Evolutionary conservation across 352 stramenopile species (phyloP).

Genomic region (Halophytophthora batemanensis): DNA sequence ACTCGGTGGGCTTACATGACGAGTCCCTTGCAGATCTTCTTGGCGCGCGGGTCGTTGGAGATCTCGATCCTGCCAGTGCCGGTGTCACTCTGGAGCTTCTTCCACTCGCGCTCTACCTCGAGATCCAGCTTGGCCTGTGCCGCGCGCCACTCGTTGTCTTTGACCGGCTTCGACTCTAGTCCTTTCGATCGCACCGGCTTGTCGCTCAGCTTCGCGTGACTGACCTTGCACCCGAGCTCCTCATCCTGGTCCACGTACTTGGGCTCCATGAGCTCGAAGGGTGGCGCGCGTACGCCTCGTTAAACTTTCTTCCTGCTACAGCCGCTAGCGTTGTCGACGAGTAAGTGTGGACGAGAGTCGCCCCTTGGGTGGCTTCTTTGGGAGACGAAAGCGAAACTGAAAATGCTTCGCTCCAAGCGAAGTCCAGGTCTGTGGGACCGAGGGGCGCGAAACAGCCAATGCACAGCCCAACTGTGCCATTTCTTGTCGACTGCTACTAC

Average conservation of each 20-base stretch:
- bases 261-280: constrained; percentile 45
- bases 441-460: too few relatives aligned
- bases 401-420: too few relatives aligned
- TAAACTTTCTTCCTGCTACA: not conserved
- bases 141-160: constrained; percentile 44
- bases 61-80: constrained; percentile 63
- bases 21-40: constrained; percentile 69
- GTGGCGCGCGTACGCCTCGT: not conserved
- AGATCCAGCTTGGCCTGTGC: constrained; percentile 76
- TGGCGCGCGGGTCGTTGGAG: constrained; percentile 58
- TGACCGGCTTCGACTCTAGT: constrained; percentile 50
- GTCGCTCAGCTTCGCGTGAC: constrained; percentile 57
- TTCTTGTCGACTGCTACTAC: too few relatives aligned
- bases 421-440: too few relatives aligned
- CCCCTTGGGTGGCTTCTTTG: too few relatives aligned
- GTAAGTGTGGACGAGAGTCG: too few relatives aligned
- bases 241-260: constrained; percentile 58
- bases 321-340: too few relatives aligned
- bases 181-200: constrained; percentile 39
- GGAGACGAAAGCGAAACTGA: too few relatives aligned
- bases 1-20: constrained; percentile 43
- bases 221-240: constrained; percentile 64
- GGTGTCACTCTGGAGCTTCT: constrained; percentile 61
- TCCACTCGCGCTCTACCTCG: constrained; percentile 84
- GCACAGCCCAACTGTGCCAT: too few relatives aligned